These are phyloP conservation scores for Cordyceps cicadae DNA, from an alignment of 2,329 filamentous ascomycete genomes.

Conservation along the genomic window DNA sequence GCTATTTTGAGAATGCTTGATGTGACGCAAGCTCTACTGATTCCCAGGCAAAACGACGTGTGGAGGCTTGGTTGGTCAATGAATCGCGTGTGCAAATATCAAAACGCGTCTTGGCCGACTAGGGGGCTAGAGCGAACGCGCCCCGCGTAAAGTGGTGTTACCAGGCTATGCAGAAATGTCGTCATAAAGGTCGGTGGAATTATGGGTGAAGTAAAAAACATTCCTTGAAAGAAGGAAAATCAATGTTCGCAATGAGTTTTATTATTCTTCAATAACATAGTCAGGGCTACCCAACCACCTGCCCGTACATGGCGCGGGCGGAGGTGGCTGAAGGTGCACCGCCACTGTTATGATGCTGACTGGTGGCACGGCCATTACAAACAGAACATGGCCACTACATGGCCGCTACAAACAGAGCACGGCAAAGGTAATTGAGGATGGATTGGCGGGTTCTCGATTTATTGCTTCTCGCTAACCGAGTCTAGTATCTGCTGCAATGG, in stretches of 20 bases:
- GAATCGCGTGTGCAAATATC: background rate
- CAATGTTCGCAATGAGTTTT: too few species aligned
- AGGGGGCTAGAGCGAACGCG: conserved; percentile 6
- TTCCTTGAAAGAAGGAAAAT: too few species aligned
- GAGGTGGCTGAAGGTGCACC: too few species aligned
- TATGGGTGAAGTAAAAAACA: too few species aligned
- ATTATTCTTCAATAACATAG: background rate
- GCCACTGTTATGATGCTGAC: too few species aligned
- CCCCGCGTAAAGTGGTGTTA: background rate
- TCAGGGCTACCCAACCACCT: background rate
- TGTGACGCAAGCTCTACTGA: background rate
- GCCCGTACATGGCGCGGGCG: background rate
- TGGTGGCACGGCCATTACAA: too few species aligned
- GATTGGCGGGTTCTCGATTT: background rate
- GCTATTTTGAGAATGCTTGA: background rate
- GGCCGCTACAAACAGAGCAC: too few species aligned
- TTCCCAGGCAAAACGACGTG: background rate
- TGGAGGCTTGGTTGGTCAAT: background rate
- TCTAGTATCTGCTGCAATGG: background rate
- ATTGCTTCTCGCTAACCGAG: background rate
- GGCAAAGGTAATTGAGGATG: background rate
- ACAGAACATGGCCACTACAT: too few species aligned
- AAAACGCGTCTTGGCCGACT: conserved; percentile 3
- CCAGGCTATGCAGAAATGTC: background rate
- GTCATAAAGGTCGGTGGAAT: too few species aligned